Conservation (phyloP, 2,329 filamentous ascomycete genomes). For the Nemania sp. region DNA sequence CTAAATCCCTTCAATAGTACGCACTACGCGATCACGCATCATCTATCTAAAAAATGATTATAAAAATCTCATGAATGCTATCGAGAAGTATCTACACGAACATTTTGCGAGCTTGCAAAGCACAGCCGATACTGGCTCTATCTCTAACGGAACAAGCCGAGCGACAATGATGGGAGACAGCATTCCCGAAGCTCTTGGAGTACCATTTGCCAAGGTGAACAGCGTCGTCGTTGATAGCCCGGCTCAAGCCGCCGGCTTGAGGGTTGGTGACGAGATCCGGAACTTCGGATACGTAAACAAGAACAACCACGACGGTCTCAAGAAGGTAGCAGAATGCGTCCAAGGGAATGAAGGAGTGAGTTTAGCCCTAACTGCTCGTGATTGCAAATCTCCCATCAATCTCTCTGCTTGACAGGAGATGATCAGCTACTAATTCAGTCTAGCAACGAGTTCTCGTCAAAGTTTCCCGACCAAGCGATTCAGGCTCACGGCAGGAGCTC, state of each 20-base stretch:
- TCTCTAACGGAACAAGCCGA: conserved; percentile 24
- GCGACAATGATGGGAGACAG: conserved; percentile 40
- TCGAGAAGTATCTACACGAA: conserved; percentile 86
- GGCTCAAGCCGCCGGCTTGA: conserved; percentile 79
- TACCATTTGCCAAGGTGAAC: conserved; percentile 87
- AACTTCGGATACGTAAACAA: conserved; percentile 84
- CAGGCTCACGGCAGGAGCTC: conserved; percentile 57
- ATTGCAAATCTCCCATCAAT: not conserved
- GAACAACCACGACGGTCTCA: conserved; percentile 82
- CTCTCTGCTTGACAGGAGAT: not conserved
- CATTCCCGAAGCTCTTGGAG: conserved; percentile 41
- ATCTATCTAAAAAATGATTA: conserved; percentile 91
- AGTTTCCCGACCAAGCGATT: conserved; percentile 54
- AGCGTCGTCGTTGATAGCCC: conserved; percentile 77
- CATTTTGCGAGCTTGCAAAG: conserved; percentile 77
- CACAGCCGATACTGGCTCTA: conserved; percentile 45
- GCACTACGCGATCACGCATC: conserved; percentile 88
- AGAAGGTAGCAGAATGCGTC: conserved; percentile 85
- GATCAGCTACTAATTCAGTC: conserved; percentile 9
- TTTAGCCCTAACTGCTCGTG: conserved; percentile 31
- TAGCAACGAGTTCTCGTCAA: conserved; percentile 74
- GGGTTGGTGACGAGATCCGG: conserved; percentile 77
- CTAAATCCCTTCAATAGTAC: conserved; percentile 59
- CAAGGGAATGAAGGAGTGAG: conserved; percentile 87
- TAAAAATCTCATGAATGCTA: conserved; percentile 79